Base-by-base conservation (phyloP, 106 monocot species). In the Allium fistulosum region DNA sequence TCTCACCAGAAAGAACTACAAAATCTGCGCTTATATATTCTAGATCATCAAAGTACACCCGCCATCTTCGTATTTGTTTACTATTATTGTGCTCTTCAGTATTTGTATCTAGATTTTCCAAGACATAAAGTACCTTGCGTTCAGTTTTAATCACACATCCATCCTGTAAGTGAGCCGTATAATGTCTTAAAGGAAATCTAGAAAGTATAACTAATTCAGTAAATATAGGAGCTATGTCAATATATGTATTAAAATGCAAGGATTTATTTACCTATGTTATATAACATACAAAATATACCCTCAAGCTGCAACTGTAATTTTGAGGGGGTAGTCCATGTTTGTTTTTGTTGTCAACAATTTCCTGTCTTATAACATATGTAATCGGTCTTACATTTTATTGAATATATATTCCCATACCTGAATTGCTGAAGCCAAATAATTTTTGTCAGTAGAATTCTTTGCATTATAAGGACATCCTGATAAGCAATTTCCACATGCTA, bases 401-500 rank as follows among this genome's bases (percentile, higher is more conserved):
- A 66, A 11, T 51, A 66, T 10, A 9, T 53, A 10, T 53, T 26
- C 11, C 45, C 37, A 7, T 78, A 61, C 78, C 72, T 79, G 22
- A 48, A 65, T 64, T 53, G 73, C 79, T 59, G 61, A 69, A 55
- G 69, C 62, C 52, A 79, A 51, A 56, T 79, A 79, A 51, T 73
- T 79, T 63, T 74, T 79, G 62, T 79, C 74, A 10, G 73, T 79
- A 27, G 79, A 79, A 57, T 79, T 79, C 67, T 79, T 79, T 18
- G 79, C 79, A 74, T 79, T 67, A 26, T 79, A 79, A 15, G 74
- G 79, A 49, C 79, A 79, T 17, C 79, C 79, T 17, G 79, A 79
- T 12, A 79, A 49, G 46, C 79, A 79, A 69, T 79, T 79, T 16
- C 79, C 79, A 74, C 79, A 79, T 14, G 69, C 79, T 5, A 79